Conservation (phyloP, 257 asterid genomes). For the Haberlea rhodopensis region DNA sequence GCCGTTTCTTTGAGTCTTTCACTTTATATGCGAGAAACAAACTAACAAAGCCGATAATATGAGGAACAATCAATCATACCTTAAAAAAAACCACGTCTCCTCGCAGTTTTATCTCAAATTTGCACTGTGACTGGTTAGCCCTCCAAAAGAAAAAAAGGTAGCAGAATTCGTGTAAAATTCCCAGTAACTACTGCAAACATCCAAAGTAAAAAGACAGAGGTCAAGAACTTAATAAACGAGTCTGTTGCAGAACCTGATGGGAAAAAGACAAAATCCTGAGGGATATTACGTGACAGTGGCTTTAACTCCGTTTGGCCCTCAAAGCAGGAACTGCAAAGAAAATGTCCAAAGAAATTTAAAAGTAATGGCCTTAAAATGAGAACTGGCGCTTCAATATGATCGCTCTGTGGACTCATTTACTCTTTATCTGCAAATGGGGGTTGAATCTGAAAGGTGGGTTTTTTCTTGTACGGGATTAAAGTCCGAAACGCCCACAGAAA, state of each 20-base stretch:
- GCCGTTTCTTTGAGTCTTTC: not conserved
- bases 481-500: slow-evolving; percentile 27
- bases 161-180: slow-evolving; percentile 18
- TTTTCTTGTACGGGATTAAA: too few relatives aligned
- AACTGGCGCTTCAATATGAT: not conserved
- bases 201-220: slow-evolving; percentile 27
- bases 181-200: slow-evolving; percentile 12
- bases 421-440: not conserved
- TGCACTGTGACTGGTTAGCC: slow-evolving; percentile 18
- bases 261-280: slow-evolving; percentile 26
- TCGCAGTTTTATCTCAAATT: slow-evolving; percentile 21
- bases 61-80: slow-evolving; percentile 35
- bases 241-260: slow-evolving; percentile 25
- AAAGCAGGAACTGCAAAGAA: too few relatives aligned
- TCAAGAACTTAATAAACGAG: slow-evolving; percentile 31
- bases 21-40: too few relatives aligned
- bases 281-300: slow-evolving; percentile 1
- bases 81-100: slow-evolving; percentile 15
- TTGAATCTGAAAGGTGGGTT: too few relatives aligned
- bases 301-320: slow-evolving; percentile 4
- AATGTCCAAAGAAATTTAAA: slow-evolving; percentile 4
- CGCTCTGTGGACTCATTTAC: not conserved
- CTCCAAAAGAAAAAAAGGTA: slow-evolving; percentile 9
- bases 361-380: slow-evolving; percentile 18
- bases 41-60: slow-evolving; percentile 31